Percentiles rank a stretch among this genome's conserved stretches.
Evolutionary conservation across 2,329 filamentous ascomycete species (phyloP).

Genomic region (Verticillium longisporum): DNA sequence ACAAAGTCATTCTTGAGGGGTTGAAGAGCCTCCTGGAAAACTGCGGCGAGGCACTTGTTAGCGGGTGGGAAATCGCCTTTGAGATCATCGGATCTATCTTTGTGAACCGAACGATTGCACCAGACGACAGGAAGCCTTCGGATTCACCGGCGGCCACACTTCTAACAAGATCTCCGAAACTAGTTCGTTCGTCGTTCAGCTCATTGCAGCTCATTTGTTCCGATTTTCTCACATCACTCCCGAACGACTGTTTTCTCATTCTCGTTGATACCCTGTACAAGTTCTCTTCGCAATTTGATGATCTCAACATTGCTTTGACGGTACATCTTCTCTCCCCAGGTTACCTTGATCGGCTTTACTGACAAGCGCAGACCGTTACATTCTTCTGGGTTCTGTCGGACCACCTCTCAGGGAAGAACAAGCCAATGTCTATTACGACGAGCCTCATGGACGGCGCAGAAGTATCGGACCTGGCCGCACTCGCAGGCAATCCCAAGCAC

Average conservation of each 20-base stretch:
- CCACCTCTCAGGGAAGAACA: constrained; percentile 61
- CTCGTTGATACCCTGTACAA: constrained; percentile 83
- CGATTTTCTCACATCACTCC: constrained; percentile 75
- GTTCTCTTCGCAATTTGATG: constrained; percentile 84
- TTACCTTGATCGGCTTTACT: constrained; percentile 10
- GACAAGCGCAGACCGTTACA: constrained; percentile 62
- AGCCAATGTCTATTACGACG: constrained; percentile 50
- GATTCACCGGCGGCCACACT: constrained; percentile 26
- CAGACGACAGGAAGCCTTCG: constrained; percentile 24
- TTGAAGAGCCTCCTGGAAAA: constrained; percentile 79
- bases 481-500: constrained; percentile 34
- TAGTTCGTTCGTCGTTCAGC: constrained; percentile 81
- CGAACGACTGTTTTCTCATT: constrained; percentile 63
- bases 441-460: constrained; percentile 47
- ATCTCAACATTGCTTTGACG: constrained; percentile 91
- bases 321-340: constrained; percentile 36
- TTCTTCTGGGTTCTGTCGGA: constrained; percentile 96
- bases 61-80: constrained; percentile 82
- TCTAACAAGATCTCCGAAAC: constrained; percentile 57
- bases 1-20: constrained; percentile 71
- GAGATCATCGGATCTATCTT: constrained; percentile 82
- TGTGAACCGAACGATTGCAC: constrained; percentile 29
- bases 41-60: constrained; percentile 74
- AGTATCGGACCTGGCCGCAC: constrained; percentile 47
- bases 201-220: constrained; percentile 91